Evolutionary conservation across 2,329 filamentous ascomycete genomes (phyloP).

Genomic region (Exophiala lecanii-corni): DNA sequence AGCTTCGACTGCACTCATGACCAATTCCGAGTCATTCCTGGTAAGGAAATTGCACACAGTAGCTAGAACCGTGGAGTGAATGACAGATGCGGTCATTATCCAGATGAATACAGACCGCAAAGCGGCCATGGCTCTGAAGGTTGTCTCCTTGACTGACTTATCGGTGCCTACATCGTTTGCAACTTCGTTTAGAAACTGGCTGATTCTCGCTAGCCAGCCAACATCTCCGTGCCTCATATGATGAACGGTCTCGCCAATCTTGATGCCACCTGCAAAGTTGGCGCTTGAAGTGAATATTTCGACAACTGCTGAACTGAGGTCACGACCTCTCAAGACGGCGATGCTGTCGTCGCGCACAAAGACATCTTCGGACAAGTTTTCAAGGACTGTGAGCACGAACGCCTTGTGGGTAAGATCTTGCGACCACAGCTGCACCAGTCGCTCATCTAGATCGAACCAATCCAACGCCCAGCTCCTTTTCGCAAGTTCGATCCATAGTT

Average conservation of each 20-base stretch:
- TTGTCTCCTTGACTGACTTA: slow-evolving; percentile 56
- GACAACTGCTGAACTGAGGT: slow-evolving; percentile 82
- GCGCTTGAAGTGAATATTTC: slow-evolving; percentile 83
- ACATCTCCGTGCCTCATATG: slow-evolving; percentile 72
- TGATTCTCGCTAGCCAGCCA: slow-evolving; percentile 80
- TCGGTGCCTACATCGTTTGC: slow-evolving; percentile 63
- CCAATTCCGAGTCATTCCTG: slow-evolving; percentile 64
- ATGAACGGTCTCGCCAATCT: slow-evolving; percentile 61
- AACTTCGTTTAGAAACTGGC: slow-evolving; percentile 68
- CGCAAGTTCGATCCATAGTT: slow-evolving; percentile 90
- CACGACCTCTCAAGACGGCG: slow-evolving; percentile 74
- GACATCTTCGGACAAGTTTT: slow-evolving; percentile 89
- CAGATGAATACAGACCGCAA: slow-evolving; percentile 77
- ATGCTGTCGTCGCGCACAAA: slow-evolving; percentile 87
- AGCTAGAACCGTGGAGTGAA: slow-evolving; percentile 64
- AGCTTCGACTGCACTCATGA: slow-evolving; percentile 75
- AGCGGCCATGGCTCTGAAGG: slow-evolving; percentile 70
- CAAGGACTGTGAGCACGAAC: slow-evolving; percentile 80
- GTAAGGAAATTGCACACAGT: slow-evolving; percentile 68
- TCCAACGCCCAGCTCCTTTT: slow-evolving; percentile 89
- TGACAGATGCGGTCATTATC: slow-evolving; percentile 79
- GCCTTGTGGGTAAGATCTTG: slow-evolving; percentile 65
- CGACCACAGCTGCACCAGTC: slow-evolving; percentile 75
- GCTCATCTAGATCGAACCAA: slow-evolving; percentile 91
- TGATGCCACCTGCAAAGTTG: slow-evolving; percentile 71